Evolutionary conservation across 1,284 basidiomycete genomes (phyloP).

Genomic region (Ceraceosorus guamensis): DNA sequence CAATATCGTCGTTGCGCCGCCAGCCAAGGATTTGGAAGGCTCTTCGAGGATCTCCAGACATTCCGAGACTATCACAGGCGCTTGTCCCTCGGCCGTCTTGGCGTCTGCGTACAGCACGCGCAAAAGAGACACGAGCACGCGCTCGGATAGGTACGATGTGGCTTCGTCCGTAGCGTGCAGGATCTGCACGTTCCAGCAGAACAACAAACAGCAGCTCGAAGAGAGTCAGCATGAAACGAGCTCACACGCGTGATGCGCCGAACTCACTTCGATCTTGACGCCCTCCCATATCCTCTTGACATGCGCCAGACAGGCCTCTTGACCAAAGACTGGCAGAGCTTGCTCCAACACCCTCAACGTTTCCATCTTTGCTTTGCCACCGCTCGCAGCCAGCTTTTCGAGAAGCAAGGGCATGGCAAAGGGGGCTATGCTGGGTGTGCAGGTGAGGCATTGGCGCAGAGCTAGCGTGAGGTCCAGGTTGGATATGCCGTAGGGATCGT

Average conservation of each 20-base stretch:
- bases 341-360: constrained; percentile 35
- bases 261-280: constrained; percentile 29
- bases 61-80: constrained; percentile 35
- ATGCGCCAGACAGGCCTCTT: constrained; percentile 29
- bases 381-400: constrained; percentile 81
- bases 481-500: constrained; percentile 88
- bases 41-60: constrained; percentile 31
- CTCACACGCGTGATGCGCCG: too few species aligned
- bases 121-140: constrained; percentile 30
- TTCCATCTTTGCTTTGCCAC: constrained; percentile 66
- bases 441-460: constrained; percentile 65
- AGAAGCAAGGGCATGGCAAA: constrained; percentile 80
- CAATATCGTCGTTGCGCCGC: constrained; percentile 26
- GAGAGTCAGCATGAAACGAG: not conserved
- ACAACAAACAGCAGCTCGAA: too few species aligned
- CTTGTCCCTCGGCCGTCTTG: constrained; percentile 32
- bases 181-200: constrained; percentile 12
- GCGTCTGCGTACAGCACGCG: constrained; percentile 33
- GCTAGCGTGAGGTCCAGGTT: constrained; percentile 74
- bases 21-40: constrained; percentile 36
- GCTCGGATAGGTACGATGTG: constrained; percentile 25
- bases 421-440: constrained; percentile 73
- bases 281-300: constrained; percentile 35
- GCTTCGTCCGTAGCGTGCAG: constrained; percentile 46
- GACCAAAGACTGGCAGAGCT: constrained; percentile 42